A percentile compares a stretch with the other conserved stretches of the same genome.
These are phyloP conservation scores for Boletus hoseneyae DNA, from an alignment of 1,284 basidiomycete genomes.

Conservation along the genomic window DNA sequence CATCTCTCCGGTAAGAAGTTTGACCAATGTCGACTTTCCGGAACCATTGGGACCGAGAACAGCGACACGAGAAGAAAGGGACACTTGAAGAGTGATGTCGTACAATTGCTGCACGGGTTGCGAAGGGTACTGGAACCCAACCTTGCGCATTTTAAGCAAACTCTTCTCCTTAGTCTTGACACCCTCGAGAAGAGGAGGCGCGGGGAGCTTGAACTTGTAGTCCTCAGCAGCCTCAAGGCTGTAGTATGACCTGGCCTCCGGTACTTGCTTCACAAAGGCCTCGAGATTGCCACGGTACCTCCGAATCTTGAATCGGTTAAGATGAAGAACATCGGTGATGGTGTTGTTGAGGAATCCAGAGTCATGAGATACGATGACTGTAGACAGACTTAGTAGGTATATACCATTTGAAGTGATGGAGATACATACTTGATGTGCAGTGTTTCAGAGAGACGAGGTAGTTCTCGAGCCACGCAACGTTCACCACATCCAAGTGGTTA, in stretches of 20 bases:
- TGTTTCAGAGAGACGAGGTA: constrained; percentile 88
- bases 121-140: constrained; percentile 94
- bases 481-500: constrained; percentile 97
- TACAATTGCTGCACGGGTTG: constrained; percentile 85
- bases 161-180: constrained; percentile 99
- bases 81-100: constrained; percentile 95
- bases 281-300: constrained; percentile 98
- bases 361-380: constrained; percentile 97
- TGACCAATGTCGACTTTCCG: constrained; percentile 98
- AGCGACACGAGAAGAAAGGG: constrained; percentile 95
- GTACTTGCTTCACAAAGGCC: constrained; percentile 90
- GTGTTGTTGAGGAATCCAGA: constrained; percentile 98
- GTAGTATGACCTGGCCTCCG: constrained; percentile 98
- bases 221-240: constrained; percentile 91
- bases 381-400: constrained; percentile 17
- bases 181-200: constrained; percentile 95
- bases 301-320: constrained; percentile 99
- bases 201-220: constrained; percentile 96
- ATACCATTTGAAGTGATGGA: constrained; percentile 11
- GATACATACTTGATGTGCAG: constrained; percentile 83
- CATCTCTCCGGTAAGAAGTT: constrained; percentile 96
- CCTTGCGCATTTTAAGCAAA: constrained; percentile 96
- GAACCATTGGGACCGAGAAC: constrained; percentile 97
- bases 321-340: constrained; percentile 97
- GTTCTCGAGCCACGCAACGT: constrained; percentile 94